Base-by-base conservation (phyloP, 495 filamentous ascomycete genomes). In the Acidiella bohemica region DNA sequence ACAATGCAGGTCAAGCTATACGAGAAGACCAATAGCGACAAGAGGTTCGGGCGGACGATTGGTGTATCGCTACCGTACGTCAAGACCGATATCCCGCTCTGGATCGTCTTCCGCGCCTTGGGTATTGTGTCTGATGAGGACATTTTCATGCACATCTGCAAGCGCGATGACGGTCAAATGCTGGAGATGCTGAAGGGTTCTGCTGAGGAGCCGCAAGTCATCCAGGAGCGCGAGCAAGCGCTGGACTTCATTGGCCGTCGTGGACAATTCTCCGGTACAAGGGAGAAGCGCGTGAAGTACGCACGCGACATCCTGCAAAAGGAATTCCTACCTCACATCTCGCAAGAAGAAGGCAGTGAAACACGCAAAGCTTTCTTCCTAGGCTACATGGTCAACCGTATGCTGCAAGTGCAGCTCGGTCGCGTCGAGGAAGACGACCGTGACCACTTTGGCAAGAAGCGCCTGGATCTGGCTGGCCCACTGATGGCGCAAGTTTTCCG, bases 361-460 rank as follows among this genome's bases (percentile, higher is more conserved):
- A 95, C 88, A 1, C 67, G 84, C 20, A 99, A 99, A 59, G 90
- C 90, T 4, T 96, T 94, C 67, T 99, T 96, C 73, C 66, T 99
- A 25, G 90, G 92, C 21, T 99, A 96, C 60, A 96, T 99, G 92
- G 82, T 94, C 30, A 86, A 96, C 60, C 75, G 83, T 54, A 73
- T 99, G 46, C 68, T 99, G 2, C 85, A 93, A 55, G 93, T 84
- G 58, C 81, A 82, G 29, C 67, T 96, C 14, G 90, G 90, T 30
- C 78, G 92, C 39, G 75, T 82, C 31, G 92, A 95, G 53, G 80
- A 81, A 13, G 90, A 99, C 50, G 90, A 99, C 54, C 81, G 90
- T 63, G 90, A 99, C 65, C 92, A 99, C 58, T 96, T 99, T 49
- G 90, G 90, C 53, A 96, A 96, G 71, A 99, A 99, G 68, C 76